Evolutionary conservation across 768 basidiomycete genomes (phyloP).

Genomic region (Leccinum incarnatum): DNA sequence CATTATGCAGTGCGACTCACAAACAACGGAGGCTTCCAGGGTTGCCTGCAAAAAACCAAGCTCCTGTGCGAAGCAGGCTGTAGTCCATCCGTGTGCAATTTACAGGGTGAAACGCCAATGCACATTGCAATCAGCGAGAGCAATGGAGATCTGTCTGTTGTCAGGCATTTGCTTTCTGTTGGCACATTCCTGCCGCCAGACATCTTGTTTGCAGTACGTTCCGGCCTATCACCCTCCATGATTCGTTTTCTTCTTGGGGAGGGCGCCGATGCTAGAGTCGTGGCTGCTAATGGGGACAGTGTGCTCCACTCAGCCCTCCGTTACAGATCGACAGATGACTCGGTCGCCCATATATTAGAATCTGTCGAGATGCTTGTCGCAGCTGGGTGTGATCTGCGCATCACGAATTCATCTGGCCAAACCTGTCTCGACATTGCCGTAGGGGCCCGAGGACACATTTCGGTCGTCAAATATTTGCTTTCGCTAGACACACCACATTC

Average conservation of each 20-base stretch:
- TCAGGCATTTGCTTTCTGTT: not conserved
- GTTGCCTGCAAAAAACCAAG: not conserved
- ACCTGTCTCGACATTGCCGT: not conserved
- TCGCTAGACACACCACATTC: not conserved
- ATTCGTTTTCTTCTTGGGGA: not conserved
- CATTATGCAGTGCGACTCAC: not conserved
- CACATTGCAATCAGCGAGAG: not conserved
- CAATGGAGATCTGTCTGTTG: rapidly evolving
- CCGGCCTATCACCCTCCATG: not conserved
- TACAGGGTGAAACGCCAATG: not conserved
- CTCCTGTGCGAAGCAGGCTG: not conserved
- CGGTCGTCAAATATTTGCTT: not conserved
- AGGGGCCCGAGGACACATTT: not conserved
- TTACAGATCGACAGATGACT: rapidly evolving
- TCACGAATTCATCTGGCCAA: not conserved
- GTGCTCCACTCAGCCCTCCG: not conserved
- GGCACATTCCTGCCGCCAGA: not conserved
- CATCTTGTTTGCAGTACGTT: not conserved
- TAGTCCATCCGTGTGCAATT: not conserved
- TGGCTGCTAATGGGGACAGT: not conserved
- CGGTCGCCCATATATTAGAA: rapidly evolving
- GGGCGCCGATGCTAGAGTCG: not conserved
- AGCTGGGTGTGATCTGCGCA: not conserved
- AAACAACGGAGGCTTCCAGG: no score
- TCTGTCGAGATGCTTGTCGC: not conserved